Conservation (phyloP, 768 basidiomycete genomes). For the Leucocoprinus leucothites region DNA sequence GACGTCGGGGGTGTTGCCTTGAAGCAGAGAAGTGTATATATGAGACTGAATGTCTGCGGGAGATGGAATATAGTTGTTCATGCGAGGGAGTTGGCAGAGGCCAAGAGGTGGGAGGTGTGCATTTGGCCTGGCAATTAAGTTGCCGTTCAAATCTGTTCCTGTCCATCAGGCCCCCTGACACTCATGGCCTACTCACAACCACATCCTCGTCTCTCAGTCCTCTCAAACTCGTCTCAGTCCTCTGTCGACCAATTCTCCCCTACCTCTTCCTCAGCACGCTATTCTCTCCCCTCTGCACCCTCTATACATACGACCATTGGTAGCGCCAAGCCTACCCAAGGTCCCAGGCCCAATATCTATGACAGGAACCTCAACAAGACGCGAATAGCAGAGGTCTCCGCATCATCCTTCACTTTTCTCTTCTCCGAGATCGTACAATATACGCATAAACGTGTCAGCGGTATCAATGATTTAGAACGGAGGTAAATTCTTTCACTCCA, state of each 20-base stretch:
- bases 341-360: constrained; percentile 71
- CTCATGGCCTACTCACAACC: constrained; percentile 56
- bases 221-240: constrained; percentile 58
- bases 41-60: constrained; percentile 67
- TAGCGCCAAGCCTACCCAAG: constrained; percentile 29
- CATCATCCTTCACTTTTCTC: constrained; percentile 82
- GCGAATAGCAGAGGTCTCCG: constrained; percentile 77
- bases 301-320: constrained; percentile 42
- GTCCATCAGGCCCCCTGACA: constrained; percentile 4
- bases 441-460: constrained; percentile 91
- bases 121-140: neutral
- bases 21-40: constrained; percentile 71
- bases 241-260: constrained; percentile 53
- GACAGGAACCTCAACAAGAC: constrained; percentile 90
- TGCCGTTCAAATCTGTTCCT: neutral
- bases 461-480: constrained; percentile 93
- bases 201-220: constrained; percentile 64
- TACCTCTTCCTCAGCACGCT: constrained; percentile 60
- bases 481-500: constrained; percentile 51
- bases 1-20: constrained; percentile 75
- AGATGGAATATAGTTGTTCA: constrained; percentile 42
- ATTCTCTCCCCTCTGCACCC: constrained; percentile 62
- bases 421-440: constrained; percentile 95
- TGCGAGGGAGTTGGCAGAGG: constrained; percentile 16
- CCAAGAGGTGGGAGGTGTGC: constrained; percentile 3